These are phyloP conservation scores for Spatholobus suberectus DNA, from an alignment of 306 rosid genomes.

Conservation along the genomic window DNA sequence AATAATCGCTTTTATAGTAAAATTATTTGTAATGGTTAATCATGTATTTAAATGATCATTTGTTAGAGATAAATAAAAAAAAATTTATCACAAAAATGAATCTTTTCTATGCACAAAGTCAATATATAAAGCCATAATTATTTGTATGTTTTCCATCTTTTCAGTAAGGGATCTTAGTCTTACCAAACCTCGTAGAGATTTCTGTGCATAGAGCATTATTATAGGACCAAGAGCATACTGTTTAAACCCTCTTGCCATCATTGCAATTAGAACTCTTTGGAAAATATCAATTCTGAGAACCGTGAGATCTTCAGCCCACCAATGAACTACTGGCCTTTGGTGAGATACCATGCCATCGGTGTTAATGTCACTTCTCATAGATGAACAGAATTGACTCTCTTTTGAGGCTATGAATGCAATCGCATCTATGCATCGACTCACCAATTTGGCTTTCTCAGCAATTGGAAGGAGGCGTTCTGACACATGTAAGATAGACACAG, in stretches of 20 bases:
- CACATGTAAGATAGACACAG: constrained; percentile 64
- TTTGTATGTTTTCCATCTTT: neutral
- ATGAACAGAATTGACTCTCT: constrained; percentile 63
- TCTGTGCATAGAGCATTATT: constrained; percentile 92
- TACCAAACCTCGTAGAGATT: constrained; percentile 93
- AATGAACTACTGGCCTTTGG: constrained; percentile 65
- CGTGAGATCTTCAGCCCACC: constrained; percentile 94
- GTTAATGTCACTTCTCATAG: constrained; percentile 53
- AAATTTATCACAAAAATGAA: neutral
- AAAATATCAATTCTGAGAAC: constrained; percentile 88
- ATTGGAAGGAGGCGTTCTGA: constrained; percentile 69
- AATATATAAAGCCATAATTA: neutral
- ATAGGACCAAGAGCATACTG: constrained; percentile 78
- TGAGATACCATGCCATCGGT: constrained; percentile 52
- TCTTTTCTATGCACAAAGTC: neutral
- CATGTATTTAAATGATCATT: neutral
- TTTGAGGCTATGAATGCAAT: constrained; percentile 73
- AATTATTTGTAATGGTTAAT: neutral
- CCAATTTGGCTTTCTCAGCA: constrained; percentile 80
- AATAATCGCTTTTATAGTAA: too few relatives aligned
- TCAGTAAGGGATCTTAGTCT: constrained; percentile 50
- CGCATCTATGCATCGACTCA: constrained; percentile 80
- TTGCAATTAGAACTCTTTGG: constrained; percentile 79
- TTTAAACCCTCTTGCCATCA: constrained; percentile 89
- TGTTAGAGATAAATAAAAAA: neutral